Percentiles rank a stretch among this genome's conserved stretches.
Conservation (phyloP, 768 basidiomycete species). For the Kwoniella shandongensis region DNA sequence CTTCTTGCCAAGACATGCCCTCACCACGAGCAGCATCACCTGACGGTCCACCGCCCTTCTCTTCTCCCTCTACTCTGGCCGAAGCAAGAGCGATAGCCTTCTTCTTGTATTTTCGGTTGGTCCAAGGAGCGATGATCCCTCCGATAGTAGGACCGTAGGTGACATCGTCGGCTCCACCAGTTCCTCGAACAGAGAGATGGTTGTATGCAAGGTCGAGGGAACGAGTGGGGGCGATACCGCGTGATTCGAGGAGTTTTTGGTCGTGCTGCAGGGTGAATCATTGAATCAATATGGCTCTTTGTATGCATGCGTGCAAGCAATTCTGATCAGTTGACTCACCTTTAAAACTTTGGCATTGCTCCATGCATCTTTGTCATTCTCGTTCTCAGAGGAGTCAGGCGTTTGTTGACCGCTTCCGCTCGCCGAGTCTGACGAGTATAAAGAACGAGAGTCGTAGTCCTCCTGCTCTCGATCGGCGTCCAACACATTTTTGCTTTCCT, state of each 20-base stretch:
- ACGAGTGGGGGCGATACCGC: slow-evolving; percentile 25
- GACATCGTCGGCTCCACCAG: slow-evolving; percentile 40
- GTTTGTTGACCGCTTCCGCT: too few relatives aligned
- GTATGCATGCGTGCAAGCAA: too few relatives aligned
- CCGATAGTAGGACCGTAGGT: slow-evolving; percentile 43
- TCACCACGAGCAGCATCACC: slow-evolving; percentile 14
- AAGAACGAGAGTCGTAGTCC: too few relatives aligned
- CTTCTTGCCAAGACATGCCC: slow-evolving; percentile 21
- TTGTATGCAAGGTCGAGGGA: slow-evolving; percentile 39
- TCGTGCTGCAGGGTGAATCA: slow-evolving; percentile 27
- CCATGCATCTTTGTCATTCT: too few relatives aligned
- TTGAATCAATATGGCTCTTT: too few relatives aligned
- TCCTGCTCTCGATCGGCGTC: too few relatives aligned
- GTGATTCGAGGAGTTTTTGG: slow-evolving; percentile 33
- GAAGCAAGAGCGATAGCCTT: slow-evolving; percentile 30
- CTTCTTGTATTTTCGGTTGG: slow-evolving; percentile 36
- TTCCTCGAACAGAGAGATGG: slow-evolving; percentile 41
- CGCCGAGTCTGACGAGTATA: too few relatives aligned
- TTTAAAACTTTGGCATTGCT: too few relatives aligned
- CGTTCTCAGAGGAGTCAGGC: too few relatives aligned
- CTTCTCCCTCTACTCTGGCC: slow-evolving; percentile 30
- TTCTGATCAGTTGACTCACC: too few relatives aligned
- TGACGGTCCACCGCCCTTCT: slow-evolving; percentile 25
- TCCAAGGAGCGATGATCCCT: slow-evolving; percentile 40
- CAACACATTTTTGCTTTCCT: too few relatives aligned